Conservation (phyloP, 495 filamentous ascomycete genomes). For the Aspergillus avenaceus region DNA sequence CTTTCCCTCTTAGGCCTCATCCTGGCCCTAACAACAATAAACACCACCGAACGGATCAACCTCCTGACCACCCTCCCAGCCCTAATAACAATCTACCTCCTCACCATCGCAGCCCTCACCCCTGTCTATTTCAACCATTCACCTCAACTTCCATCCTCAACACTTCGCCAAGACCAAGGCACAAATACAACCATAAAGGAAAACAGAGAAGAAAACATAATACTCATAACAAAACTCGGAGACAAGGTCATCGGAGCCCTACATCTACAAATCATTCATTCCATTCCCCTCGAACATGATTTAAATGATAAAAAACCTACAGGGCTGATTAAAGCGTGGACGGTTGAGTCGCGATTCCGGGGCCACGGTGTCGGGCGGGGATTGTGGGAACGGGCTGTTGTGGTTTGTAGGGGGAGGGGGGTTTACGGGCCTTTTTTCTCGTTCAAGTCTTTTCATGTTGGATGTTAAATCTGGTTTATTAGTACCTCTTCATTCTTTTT, state of each 20-base stretch:
- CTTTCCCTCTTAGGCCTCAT: slow-evolving; percentile 32
- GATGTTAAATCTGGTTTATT: too few relatives aligned
- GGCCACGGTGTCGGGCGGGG: slow-evolving; percentile 62
- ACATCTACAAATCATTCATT: slow-evolving; percentile 37
- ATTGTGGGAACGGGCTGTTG: slow-evolving; percentile 63
- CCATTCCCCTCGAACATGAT: background rate
- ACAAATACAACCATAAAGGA: background rate
- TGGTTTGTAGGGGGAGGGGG: slow-evolving; percentile 51
- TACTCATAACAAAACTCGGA: slow-evolving; percentile 53
- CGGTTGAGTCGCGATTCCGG: slow-evolving; percentile 63
- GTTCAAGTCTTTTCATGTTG: slow-evolving; percentile 62
- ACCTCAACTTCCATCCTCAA: too few relatives aligned
- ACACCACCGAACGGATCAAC: slow-evolving; percentile 15
- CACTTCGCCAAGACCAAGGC: too few relatives aligned
- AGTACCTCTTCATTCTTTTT: too few relatives aligned
- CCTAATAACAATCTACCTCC: slow-evolving; percentile 40
- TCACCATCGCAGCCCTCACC: slow-evolving; percentile 34
- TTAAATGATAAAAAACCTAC: background rate
- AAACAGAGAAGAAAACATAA: slow-evolving; percentile 17
- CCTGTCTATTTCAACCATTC: slow-evolving; percentile 39
- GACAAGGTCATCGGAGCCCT: slow-evolving; percentile 53
- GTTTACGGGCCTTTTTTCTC: slow-evolving; percentile 57
- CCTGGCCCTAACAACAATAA: slow-evolving; percentile 35
- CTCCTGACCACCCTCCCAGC: slow-evolving; percentile 32
- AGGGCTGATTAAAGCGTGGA: slow-evolving; percentile 67